A percentile compares a stretch with the other conserved stretches of the same genome.
These are phyloP conservation scores for Mycena kentingensis DNA, from an alignment of 768 basidiomycete genomes.

Conservation along the genomic window DNA sequence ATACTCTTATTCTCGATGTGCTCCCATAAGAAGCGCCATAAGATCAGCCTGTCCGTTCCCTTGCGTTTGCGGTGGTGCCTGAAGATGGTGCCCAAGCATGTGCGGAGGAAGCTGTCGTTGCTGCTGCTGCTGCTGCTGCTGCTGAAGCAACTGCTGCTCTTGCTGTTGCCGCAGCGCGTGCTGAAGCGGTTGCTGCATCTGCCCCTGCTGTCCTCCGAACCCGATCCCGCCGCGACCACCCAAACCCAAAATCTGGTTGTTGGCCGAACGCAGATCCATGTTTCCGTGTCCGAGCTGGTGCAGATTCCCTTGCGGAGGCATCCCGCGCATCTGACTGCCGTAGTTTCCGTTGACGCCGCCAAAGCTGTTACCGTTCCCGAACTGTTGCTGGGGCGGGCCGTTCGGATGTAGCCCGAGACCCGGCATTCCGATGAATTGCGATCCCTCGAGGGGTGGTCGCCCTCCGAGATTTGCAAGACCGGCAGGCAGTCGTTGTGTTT, in stretches of 20 bases:
- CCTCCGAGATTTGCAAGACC: constrained; percentile 82
- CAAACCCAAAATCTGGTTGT: constrained; percentile 55
- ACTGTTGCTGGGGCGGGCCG: constrained; percentile 46
- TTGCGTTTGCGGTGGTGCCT: constrained; percentile 65
- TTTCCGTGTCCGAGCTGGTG: constrained; percentile 54
- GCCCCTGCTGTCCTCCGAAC: constrained; percentile 52
- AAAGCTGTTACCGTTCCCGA: constrained; percentile 56
- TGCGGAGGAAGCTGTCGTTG: constrained; percentile 64
- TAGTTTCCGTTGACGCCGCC: constrained; percentile 50
- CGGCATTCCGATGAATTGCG: constrained; percentile 60
- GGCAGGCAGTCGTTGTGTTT: constrained; percentile 70
- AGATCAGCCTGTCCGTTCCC: constrained; percentile 65
- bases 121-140: constrained; percentile 44
- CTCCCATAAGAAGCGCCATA: constrained; percentile 84
- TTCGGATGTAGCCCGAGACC: constrained; percentile 48
- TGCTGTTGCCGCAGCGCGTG: constrained; percentile 50
- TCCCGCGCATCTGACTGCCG: constrained; percentile 48
- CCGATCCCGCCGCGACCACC: constrained; percentile 48
- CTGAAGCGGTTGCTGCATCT: constrained; percentile 44
- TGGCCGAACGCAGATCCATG: constrained; percentile 55
- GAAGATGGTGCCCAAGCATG: constrained; percentile 47
- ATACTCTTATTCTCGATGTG: constrained; percentile 62
- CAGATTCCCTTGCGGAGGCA: constrained; percentile 53
- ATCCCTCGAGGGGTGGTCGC: constrained; percentile 77
- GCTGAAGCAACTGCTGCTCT: constrained; percentile 31